These are phyloP conservation scores for Trichoderma sp. DNA, from an alignment of 2,329 filamentous ascomycete genomes.

Conservation along the genomic window DNA sequence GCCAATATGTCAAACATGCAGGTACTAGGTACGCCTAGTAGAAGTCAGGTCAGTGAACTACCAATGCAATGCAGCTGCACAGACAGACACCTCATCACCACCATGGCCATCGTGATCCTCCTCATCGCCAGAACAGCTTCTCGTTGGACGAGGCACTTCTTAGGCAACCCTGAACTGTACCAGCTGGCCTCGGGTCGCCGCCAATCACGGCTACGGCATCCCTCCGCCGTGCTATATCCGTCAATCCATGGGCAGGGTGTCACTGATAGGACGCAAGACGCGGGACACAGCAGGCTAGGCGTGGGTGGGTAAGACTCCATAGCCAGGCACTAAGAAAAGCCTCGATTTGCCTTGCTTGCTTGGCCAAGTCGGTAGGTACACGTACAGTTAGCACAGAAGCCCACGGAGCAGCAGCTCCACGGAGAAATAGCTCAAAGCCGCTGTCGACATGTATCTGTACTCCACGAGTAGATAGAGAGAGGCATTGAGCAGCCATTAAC, in stretches of 20 bases:
- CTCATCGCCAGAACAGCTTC: neutral
- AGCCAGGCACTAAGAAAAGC: neutral
- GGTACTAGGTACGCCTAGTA: neutral
- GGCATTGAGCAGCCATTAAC: neutral
- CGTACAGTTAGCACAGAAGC: neutral
- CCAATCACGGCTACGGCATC: slow-evolving; percentile 1
- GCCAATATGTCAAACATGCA: neutral
- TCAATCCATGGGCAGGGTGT: neutral
- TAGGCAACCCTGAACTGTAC: neutral
- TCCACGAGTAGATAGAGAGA: neutral
- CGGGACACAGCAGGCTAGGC: slow-evolving; percentile 7
- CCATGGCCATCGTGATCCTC: neutral
- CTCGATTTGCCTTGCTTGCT: neutral
- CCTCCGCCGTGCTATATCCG: neutral
- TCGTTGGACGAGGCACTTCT: neutral
- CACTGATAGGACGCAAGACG: slow-evolving; percentile 9
- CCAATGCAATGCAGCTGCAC: neutral
- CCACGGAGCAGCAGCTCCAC: neutral
- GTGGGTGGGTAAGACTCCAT: slow-evolving; percentile 6
- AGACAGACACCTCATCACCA: neutral
- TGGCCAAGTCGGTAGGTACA: neutral
- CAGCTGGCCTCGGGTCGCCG: neutral
- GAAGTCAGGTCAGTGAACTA: neutral
- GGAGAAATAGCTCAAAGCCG: neutral
- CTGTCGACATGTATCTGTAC: neutral